Base-by-base conservation (phyloP, 2,329 filamentous ascomycete species). In the Ceratocystis destructans region DNA sequence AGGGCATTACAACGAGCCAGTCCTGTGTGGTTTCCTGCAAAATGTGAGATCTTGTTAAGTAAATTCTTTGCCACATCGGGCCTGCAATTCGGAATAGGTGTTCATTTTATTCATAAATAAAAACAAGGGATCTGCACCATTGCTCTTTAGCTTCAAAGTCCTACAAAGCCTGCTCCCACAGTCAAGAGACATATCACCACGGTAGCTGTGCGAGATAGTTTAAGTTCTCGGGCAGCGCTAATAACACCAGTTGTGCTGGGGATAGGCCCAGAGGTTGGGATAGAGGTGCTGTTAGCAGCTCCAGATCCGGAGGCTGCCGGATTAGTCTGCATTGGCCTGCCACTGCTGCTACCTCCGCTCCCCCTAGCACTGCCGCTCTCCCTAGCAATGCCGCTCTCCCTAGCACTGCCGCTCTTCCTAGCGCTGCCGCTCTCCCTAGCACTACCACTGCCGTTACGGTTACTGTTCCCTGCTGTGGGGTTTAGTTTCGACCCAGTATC, bases 161-260 rank as follows among this genome's bases (percentile, higher is more conserved):
- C 64, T 64, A 66, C 64, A 28, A 66, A 68, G n/a, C 67, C 67
- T 7, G 67, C 67, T 5, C 67, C 67, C n/a, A 68, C 64, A 46
- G 67, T 68, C 44, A 68, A 28, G 5, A 68, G 61, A 15, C 67
- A 68, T 33, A 68, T 66, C 15, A 55, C 64, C 41, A 68, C 62
- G 15, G 62, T 61, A 31, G 67, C 64, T 8, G 64, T 64, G 41
- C 66, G 67, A 2, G 67, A 68, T 10, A 68, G 48, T 22, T 62
- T 25, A 17, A 68, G 63, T 15, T 33, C 67, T 45, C 59, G 55
- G 17, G 64, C 64, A 31, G 64, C 64, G 17, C 57, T 63, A 15
- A 66, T 57, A 17, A 46, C 62, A 37, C 28, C 17, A 10, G 55
- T 59, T 31, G 61, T 53, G 3, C 37, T 64, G 2, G 67, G n/a